Conservation (phyloP, 179 eudicot species). For the Silene vulgaris region DNA sequence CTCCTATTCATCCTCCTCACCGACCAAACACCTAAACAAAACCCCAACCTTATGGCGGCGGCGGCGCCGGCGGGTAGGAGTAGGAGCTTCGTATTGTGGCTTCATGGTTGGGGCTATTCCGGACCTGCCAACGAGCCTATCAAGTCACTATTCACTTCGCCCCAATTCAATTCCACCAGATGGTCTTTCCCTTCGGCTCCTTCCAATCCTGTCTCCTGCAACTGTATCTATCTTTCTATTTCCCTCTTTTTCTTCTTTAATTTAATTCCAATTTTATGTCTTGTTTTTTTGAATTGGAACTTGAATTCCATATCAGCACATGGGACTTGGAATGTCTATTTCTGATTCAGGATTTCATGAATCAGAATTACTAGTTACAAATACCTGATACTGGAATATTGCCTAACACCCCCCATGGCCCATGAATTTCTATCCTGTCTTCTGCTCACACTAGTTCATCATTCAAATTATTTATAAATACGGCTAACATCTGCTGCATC, state of each 20-base stretch:
- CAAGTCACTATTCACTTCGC: constrained; percentile 63
- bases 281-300: too few relatives aligned
- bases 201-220: constrained; percentile 71
- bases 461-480: too few relatives aligned
- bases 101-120: constrained; percentile 93
- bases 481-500: too few relatives aligned
- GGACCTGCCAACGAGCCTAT: constrained; percentile 95
- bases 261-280: too few relatives aligned
- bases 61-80: constrained; percentile 25
- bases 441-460: too few relatives aligned
- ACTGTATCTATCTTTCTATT: constrained; percentile 40
- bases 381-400: too few relatives aligned
- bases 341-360: too few relatives aligned
- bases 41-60: constrained; percentile 23
- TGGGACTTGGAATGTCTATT: too few relatives aligned
- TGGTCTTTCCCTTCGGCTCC: constrained; percentile 98
- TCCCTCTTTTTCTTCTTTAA: not conserved
- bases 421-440: too few relatives aligned
- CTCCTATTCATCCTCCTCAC: constrained; percentile 33
- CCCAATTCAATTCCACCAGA: constrained; percentile 51
- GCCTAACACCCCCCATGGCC: too few relatives aligned
- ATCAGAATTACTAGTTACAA: too few relatives aligned
- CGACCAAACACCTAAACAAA: constrained; percentile 18
- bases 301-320: too few relatives aligned
- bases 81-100: constrained; percentile 76